Evolutionary conservation across 148 eudicot species (phyloP).

Genomic region (Selenicereus undatus): DNA sequence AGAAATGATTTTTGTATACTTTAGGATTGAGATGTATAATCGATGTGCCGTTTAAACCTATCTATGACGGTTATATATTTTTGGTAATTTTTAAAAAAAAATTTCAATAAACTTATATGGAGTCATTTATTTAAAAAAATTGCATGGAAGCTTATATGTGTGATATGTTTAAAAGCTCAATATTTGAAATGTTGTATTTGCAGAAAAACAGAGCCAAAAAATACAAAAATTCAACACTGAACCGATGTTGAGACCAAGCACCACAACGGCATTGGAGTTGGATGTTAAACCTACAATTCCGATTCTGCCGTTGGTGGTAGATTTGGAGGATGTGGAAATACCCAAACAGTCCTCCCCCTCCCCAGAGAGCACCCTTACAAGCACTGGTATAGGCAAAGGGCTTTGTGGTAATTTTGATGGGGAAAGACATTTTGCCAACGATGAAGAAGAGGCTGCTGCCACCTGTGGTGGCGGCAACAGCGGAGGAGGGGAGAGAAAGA

Average conservation of each 20-base stretch:
- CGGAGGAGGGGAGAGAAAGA: constrained; percentile 43
- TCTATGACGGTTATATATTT: no score
- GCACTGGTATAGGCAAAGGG: constrained; percentile 38
- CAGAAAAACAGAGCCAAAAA: constrained; percentile 19
- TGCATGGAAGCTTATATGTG: no score
- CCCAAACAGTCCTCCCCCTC: constrained; percentile 39
- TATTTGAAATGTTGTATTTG: background rate
- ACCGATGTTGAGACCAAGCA: constrained; percentile 12
- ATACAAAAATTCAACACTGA: constrained; percentile 1
- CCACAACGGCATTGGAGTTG: background rate
- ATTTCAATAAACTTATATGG: no score
- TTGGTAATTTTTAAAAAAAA: no score
- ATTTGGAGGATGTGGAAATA: constrained; percentile 39
- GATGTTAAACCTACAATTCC: constrained; percentile 32
- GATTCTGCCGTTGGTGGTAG: constrained; percentile 7
- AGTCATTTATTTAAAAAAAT: no score
- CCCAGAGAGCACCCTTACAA: constrained; percentile 75
- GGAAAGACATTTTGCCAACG: constrained; percentile 45
- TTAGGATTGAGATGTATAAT: no score
- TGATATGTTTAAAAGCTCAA: no score
- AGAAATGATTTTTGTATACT: no score
- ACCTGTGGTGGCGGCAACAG: constrained; percentile 25
- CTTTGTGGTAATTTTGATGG: constrained; percentile 15
- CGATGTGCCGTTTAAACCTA: no score
- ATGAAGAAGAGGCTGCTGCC: constrained; percentile 28